These are phyloP conservation scores for Erigeron philadelphicus DNA, from an alignment of 140 eudicot genomes.

Conservation along the genomic window DNA sequence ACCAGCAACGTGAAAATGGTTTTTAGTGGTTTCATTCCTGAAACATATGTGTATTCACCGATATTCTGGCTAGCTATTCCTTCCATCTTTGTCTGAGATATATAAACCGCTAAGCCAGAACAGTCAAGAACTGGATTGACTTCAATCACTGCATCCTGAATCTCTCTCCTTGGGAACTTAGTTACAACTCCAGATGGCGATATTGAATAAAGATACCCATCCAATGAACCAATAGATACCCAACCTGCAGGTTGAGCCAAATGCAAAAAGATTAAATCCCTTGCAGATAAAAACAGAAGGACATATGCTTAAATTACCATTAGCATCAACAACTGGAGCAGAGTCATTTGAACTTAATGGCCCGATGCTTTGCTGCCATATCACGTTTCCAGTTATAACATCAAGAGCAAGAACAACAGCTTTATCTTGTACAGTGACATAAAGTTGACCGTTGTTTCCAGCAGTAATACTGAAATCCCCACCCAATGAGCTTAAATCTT, in stretches of 20 bases:
- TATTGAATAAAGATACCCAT: conserved; percentile 75
- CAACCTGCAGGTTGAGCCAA: conserved; percentile 47
- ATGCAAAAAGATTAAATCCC: neutral
- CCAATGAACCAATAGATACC: conserved; percentile 86
- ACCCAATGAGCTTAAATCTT: conserved; percentile 66
- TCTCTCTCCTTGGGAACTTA: conserved; percentile 40
- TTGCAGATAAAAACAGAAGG: neutral
- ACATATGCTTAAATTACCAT: conserved; percentile 42
- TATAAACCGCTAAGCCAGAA: conserved; percentile 77
- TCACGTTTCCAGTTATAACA: conserved; percentile 52
- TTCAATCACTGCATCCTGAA: conserved; percentile 45
- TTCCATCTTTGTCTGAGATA: conserved; percentile 63
- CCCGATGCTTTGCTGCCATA: conserved; percentile 73
- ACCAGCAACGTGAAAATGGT: conserved; percentile 43
- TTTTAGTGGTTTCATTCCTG: conserved; percentile 61
- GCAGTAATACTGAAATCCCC: conserved; percentile 45
- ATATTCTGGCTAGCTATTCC: conserved; percentile 41
- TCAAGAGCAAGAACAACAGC: conserved; percentile 58
- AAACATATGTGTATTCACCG: conserved; percentile 47
- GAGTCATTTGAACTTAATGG: conserved; percentile 55
- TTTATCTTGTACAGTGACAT: conserved; percentile 52
- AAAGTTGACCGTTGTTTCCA: conserved; percentile 76
- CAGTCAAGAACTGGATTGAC: conserved; percentile 74
- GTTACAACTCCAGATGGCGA: conserved; percentile 70
- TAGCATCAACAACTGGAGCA: conserved; percentile 59